Percentiles rank a stretch among this genome's conserved stretches.
Conservation (phyloP, 345 rosid species). For the Aquilaria malaccensis region DNA sequence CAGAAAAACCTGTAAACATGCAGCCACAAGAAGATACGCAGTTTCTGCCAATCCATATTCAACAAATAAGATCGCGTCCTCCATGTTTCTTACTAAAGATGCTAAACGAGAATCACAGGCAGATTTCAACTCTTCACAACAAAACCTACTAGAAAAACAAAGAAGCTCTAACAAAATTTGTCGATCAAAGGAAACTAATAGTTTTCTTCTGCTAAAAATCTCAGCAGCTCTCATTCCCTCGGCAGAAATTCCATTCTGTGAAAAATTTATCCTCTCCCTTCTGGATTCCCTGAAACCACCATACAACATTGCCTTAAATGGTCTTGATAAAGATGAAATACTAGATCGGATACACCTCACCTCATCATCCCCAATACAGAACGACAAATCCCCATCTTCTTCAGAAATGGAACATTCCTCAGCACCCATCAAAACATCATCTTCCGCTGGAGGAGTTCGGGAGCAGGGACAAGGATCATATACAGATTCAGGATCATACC, state of each 20-base stretch:
- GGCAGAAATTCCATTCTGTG: slow-evolving; percentile 57
- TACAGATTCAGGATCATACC: slow-evolving; percentile 63
- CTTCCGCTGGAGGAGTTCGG: slow-evolving; percentile 27
- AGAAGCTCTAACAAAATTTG: slow-evolving; percentile 63
- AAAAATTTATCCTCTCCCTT: slow-evolving; percentile 62
- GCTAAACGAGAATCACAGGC: slow-evolving; percentile 74
- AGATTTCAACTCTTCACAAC: slow-evolving; percentile 78
- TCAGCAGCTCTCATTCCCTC: slow-evolving; percentile 73
- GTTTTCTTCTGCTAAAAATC: slow-evolving; percentile 60
- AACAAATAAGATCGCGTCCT: slow-evolving; percentile 55
- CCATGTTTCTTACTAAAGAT: slow-evolving; percentile 43
- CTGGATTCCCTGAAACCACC: slow-evolving; percentile 67
- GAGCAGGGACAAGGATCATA: slow-evolving; percentile 65
- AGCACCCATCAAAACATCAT: slow-evolving; percentile 1
- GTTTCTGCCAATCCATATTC: slow-evolving; percentile 81
- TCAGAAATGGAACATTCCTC: slow-evolving; percentile 68
- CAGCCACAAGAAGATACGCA: slow-evolving; percentile 71
- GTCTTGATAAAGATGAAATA: slow-evolving; percentile 64
- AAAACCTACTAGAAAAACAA: slow-evolving; percentile 68
- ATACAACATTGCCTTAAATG: slow-evolving; percentile 69
- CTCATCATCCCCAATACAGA: slow-evolving; percentile 77
- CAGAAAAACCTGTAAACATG: slow-evolving; percentile 80
- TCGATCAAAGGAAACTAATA: slow-evolving; percentile 35
- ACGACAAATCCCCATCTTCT: slow-evolving; percentile 53
- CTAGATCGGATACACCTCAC: slow-evolving; percentile 61